phyloP scores from a whole-genome alignment of 2,329 filamentous ascomycete genomes.

The Balansia obtecta region DNA sequence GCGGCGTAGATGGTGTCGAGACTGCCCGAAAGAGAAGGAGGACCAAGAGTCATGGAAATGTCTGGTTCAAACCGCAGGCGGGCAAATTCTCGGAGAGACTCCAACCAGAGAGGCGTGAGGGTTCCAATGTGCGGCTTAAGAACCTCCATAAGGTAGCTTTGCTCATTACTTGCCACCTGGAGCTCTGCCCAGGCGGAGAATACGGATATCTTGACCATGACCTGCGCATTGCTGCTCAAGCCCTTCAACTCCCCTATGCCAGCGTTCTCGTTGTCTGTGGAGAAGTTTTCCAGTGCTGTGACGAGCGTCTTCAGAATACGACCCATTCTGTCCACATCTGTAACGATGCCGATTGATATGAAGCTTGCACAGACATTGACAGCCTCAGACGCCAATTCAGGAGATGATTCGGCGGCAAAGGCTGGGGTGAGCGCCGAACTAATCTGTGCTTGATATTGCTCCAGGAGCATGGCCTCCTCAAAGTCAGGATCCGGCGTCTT shows the following conservation, averaged over 20 bases:
- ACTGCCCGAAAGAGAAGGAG: conserved; percentile 69
- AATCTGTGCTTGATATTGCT: conserved; percentile 98
- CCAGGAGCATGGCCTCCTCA: conserved; percentile 86
- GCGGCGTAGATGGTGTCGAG: conserved; percentile 91
- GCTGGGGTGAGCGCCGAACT: conserved; percentile 92
- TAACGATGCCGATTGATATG: conserved; percentile 93
- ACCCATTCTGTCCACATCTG: conserved; percentile 96
- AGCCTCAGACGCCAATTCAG: conserved; percentile 88
- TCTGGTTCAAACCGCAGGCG: conserved; percentile 90
- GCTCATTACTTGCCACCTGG: conserved; percentile 87
- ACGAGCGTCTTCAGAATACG: conserved; percentile 91
- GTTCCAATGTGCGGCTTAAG: conserved; percentile 82
- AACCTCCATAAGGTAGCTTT: conserved; percentile 78
- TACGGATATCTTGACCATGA: conserved; percentile 97
- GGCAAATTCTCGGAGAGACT: conserved; percentile 86
- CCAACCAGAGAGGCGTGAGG: conserved; percentile 86
- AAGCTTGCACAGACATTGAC: conserved; percentile 98
- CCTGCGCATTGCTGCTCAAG: conserved; percentile 87
- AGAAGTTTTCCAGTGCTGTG: conserved; percentile 83
- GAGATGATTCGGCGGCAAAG: conserved; percentile 90
- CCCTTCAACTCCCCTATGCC: conserved; percentile 88
- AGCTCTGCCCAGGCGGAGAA: conserved; percentile 96
- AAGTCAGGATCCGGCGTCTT: conserved; percentile 94
- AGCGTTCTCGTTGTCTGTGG: conserved; percentile 64
- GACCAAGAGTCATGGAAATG: conserved; percentile 80